These are phyloP conservation scores for Vairimorpha ceranae DNA, from an alignment of 371 early-diverging fungal species.

Conservation along the genomic window DNA sequence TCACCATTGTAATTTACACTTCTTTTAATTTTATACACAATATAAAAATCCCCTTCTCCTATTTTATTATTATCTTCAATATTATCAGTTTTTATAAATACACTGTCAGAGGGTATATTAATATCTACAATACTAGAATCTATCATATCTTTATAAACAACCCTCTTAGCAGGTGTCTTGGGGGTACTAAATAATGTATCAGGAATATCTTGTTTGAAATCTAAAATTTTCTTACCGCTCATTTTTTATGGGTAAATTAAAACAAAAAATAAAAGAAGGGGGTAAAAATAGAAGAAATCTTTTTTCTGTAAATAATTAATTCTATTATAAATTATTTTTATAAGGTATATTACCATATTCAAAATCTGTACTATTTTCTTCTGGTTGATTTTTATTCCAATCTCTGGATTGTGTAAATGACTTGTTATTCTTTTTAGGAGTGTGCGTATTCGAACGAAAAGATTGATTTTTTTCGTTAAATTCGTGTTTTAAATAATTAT, in stretches of 20 bases:
- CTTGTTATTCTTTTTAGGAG: no score
- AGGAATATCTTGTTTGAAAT: conserved; percentile 15
- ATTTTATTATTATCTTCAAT: not conserved
- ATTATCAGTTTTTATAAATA: conserved; percentile 24
- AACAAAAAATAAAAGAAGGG: not conserved
- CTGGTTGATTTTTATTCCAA: not conserved
- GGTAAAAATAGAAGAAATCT: not conserved
- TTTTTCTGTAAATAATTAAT: not conserved
- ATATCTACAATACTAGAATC: conserved; percentile 12
- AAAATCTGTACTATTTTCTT: not conserved
- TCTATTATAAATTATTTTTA: not conserved
- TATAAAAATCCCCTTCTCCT: conserved; percentile 32
- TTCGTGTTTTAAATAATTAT: no score
- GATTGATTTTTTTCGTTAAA: no score
- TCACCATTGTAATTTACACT: no score
- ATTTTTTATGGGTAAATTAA: conserved; percentile 1
- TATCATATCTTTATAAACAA: conserved; percentile 30
- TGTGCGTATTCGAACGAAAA: no score
- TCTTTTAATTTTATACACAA: conserved; percentile 30
- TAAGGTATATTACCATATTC: not conserved
- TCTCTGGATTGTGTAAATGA: not conserved
- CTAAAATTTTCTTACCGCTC: conserved; percentile 10
- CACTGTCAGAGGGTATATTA: not conserved
- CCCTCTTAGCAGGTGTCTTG: conserved; percentile 25
- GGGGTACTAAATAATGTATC: conserved; percentile 29